A percentile compares a stretch with the other conserved stretches of the same genome.
Evolutionary conservation across 2,329 filamentous ascomycete species (phyloP).

Genomic region (Pseudogymnoascus sp.): DNA sequence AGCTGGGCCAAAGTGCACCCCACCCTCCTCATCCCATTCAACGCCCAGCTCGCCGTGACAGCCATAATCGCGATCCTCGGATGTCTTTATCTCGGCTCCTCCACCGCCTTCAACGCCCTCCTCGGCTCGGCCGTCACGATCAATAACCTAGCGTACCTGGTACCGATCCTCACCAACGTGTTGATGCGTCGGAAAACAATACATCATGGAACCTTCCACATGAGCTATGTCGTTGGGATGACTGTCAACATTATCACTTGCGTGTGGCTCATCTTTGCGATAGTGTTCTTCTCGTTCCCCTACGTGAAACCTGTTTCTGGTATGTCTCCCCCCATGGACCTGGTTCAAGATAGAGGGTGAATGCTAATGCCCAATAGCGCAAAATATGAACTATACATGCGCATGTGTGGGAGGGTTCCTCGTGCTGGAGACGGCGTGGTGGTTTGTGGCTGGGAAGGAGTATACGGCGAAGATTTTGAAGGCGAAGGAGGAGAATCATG

Average conservation of each 20-base stretch:
- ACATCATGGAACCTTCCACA: conserved; percentile 34
- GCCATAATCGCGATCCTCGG: conserved; percentile 34
- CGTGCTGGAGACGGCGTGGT: conserved; percentile 34
- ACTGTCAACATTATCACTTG: conserved; percentile 33
- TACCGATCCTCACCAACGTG: conserved; percentile 39
- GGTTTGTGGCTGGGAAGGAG: conserved; percentile 34
- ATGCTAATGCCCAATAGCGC: conserved; percentile 13
- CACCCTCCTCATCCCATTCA: conserved; percentile 30
- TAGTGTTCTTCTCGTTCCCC: conserved; percentile 39
- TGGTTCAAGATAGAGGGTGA: neutral
- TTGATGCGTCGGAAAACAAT: conserved; percentile 34
- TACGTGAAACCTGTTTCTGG: conserved; percentile 33
- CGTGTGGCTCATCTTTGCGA: conserved; percentile 34
- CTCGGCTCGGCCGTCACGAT: conserved; percentile 35
- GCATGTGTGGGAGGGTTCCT: conserved; percentile 37
- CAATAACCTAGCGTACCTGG: conserved; percentile 39
- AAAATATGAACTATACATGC: conserved; percentile 44
- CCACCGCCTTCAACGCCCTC: conserved; percentile 39
- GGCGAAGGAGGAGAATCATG: conserved; percentile 26
- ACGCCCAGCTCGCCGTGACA: conserved; percentile 31
- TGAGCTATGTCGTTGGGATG: conserved; percentile 29
- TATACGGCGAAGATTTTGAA: conserved; percentile 35
- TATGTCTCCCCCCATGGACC: neutral
- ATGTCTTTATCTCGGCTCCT: conserved; percentile 37
- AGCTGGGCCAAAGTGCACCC: conserved; percentile 32